phyloP scores from a whole-genome alignment of 192 early-diverging fungal species.

The Coemansia sp. region DNA sequence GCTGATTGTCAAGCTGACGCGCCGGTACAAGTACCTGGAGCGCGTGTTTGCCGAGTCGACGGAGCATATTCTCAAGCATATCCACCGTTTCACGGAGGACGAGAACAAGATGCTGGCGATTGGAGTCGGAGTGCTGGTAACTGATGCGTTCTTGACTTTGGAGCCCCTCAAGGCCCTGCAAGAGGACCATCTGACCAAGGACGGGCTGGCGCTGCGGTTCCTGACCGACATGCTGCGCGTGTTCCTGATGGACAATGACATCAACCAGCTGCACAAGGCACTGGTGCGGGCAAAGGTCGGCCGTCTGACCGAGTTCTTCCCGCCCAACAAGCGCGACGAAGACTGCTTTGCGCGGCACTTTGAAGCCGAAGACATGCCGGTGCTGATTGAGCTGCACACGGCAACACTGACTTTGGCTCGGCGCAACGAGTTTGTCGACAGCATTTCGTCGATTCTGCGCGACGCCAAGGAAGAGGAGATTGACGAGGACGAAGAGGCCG shows the following conservation, averaged over 20 bases:
- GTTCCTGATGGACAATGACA: conserved; percentile 71
- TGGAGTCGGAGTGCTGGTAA: conserved; percentile 72
- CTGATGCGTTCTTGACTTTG: conserved; percentile 66
- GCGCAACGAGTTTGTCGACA: conserved; percentile 65
- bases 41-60: conserved; percentile 81
- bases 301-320: conserved; percentile 87
- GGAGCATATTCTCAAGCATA: conserved; percentile 80
- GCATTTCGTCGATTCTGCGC: conserved; percentile 64
- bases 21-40: conserved; percentile 93
- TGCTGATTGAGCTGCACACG: conserved; percentile 77
- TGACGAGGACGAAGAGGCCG: conserved; percentile 22
- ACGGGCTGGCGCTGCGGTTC: conserved; percentile 81
- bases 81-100: conserved; percentile 81
- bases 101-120: conserved; percentile 79
- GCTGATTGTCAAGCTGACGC: conserved; percentile 86
- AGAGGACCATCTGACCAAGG: conserved; percentile 95
- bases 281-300: conserved; percentile 68
- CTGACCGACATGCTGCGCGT: conserved; percentile 79
- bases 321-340: conserved; percentile 83
- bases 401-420: conserved; percentile 66
- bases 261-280: conserved; percentile 72
- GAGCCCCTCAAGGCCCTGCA: conserved; percentile 73
- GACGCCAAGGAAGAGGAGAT: conserved; percentile 20
- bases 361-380: conserved; percentile 89
- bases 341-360: conserved; percentile 90